A percentile compares a stretch with the other conserved stretches of the same genome.
Conservation (phyloP, 768 basidiomycete species). For the Tylopilus sp. region DNA sequence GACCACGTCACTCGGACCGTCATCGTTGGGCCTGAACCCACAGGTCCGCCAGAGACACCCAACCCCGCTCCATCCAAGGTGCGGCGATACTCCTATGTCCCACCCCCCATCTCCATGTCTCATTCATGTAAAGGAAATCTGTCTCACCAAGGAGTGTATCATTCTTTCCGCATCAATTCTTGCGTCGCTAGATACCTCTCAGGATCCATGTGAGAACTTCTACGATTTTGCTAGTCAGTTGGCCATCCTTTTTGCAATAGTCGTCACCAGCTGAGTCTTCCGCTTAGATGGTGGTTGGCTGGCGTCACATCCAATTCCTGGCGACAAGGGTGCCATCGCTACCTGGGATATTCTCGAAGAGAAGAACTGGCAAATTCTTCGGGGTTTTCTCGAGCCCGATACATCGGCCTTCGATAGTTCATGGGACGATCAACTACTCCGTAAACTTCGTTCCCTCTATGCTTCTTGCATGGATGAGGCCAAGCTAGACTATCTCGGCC, state of each 20-base stretch:
- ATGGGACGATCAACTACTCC: conserved; percentile 54
- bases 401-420: conserved; percentile 35
- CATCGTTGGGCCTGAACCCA: conserved; percentile 39
- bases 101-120: not conserved
- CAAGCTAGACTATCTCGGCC: conserved; percentile 68
- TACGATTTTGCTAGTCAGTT: conserved; percentile 87
- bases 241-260: not conserved
- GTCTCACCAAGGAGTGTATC: conserved; percentile 78
- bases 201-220: conserved; percentile 95
- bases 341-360: conserved; percentile 69
- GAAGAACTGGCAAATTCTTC: conserved; percentile 76
- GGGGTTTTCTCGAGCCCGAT: conserved; percentile 58
- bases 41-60: conserved; percentile 45
- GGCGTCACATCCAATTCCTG: conserved; percentile 76
- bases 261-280: conserved; percentile 4
- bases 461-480: conserved; percentile 79
- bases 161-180: conserved; percentile 79
- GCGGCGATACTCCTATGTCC: not conserved
- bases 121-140: conserved; percentile 42
- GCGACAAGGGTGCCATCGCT: conserved; percentile 73
- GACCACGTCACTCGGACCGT: conserved; percentile 38
- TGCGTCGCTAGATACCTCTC: conserved; percentile 69
- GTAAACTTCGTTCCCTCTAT: conserved; percentile 72
- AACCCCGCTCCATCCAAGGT: conserved; percentile 60
- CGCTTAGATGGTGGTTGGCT: conserved; percentile 86